phyloP scores from a whole-genome alignment of 1,284 basidiomycete genomes.

The Violaceomyces palustris region DNA sequence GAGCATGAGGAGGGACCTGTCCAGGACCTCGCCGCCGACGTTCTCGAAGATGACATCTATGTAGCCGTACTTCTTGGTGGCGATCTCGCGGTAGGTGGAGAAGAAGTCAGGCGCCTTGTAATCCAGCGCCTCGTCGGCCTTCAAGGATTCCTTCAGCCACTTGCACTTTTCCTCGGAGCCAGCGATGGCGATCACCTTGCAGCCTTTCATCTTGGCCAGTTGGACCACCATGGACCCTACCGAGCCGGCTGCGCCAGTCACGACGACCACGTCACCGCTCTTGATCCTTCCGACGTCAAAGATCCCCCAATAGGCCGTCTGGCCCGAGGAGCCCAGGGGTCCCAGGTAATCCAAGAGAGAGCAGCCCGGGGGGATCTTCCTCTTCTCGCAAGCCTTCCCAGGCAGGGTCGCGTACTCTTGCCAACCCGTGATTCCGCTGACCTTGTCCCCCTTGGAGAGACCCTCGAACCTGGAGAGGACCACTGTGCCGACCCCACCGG shows the following conservation, averaged over 20 bases:
- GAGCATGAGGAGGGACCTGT: constrained; percentile 56
- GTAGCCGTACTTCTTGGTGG: constrained; percentile 50
- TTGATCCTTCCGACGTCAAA: constrained; percentile 34
- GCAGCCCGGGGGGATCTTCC: constrained; percentile 11
- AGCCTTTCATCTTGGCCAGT: constrained; percentile 55
- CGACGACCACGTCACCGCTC: constrained; percentile 36
- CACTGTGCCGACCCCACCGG: constrained; percentile 66
- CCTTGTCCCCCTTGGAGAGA: constrained; percentile 29
- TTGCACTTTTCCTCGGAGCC: constrained; percentile 73
- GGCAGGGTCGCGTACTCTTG: constrained; percentile 29
- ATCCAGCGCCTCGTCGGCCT: constrained; percentile 75
- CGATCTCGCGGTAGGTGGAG: constrained; percentile 63
- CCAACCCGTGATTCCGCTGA: constrained; percentile 34
- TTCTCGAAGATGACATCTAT: constrained; percentile 37
- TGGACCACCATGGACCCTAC: constrained; percentile 59
- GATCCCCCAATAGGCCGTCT: constrained; percentile 53
- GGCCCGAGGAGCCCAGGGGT: constrained; percentile 47
- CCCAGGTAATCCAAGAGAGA: constrained; percentile 47
- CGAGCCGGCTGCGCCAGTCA: constrained; percentile 41
- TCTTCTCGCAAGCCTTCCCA: constrained; percentile 27
- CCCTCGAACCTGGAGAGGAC: constrained; percentile 53
- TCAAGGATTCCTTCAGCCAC: constrained; percentile 74
- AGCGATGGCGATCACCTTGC: constrained; percentile 76
- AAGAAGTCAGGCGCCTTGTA: constrained; percentile 68
- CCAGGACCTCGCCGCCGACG: constrained; percentile 34